Percentiles rank a stretch among this genome's conserved stretches.
phyloP scores from a whole-genome alignment of 768 basidiomycete species.

The Crepidotus variabilis region DNA sequence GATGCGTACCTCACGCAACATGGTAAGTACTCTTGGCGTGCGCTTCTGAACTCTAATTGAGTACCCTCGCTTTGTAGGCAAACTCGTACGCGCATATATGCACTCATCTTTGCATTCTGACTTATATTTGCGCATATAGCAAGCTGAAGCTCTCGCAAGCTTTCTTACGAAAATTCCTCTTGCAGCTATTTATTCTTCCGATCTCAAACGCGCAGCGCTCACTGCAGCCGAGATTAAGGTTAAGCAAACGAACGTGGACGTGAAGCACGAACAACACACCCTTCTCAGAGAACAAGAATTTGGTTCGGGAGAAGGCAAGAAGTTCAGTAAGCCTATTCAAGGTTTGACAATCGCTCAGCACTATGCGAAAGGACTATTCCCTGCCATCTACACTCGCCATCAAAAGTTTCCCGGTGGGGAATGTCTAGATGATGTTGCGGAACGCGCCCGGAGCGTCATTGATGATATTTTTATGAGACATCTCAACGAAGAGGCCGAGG shows the following conservation, averaged over 20 bases:
- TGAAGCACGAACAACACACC: constrained; percentile 41
- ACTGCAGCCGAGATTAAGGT: constrained; percentile 58
- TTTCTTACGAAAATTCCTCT: constrained; percentile 46
- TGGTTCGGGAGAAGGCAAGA: constrained; percentile 65
- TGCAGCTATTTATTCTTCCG: constrained; percentile 60
- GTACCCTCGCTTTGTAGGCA: constrained; percentile 34
- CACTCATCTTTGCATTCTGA: neutral
- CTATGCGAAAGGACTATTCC: constrained; percentile 50
- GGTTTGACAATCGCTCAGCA: constrained; percentile 42
- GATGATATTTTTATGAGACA: constrained; percentile 53
- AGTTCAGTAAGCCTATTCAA: constrained; percentile 34
- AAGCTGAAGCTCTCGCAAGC: constrained; percentile 60
- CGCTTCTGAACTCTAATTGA: neutral
- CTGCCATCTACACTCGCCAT: constrained; percentile 37
- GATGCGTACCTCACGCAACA: constrained; percentile 75
- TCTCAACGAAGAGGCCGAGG: constrained; percentile 38
- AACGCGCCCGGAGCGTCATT: constrained; percentile 49
- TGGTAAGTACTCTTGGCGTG: constrained; percentile 36
- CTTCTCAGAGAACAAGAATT: constrained; percentile 68
- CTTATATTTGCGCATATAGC: constrained; percentile 26
- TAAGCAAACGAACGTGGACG: constrained; percentile 43
- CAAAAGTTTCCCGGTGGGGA: constrained; percentile 72
- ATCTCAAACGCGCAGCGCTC: constrained; percentile 57
- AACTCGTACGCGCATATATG: constrained; percentile 39
- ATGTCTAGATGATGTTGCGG: constrained; percentile 57